Conservation (phyloP, 768 basidiomycete species). For the Chalciporus chontae region DNA sequence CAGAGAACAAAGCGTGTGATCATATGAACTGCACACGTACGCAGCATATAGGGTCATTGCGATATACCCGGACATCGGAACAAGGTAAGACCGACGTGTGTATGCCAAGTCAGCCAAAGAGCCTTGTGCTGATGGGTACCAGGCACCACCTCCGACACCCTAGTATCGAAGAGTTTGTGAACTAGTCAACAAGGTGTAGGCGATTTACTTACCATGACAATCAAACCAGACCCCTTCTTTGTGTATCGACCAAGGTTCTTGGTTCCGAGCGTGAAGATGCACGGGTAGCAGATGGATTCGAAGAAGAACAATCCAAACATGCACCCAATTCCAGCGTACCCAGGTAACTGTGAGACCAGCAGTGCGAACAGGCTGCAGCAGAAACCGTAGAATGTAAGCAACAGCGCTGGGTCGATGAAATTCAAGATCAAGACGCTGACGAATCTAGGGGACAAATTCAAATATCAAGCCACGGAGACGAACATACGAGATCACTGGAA, state of each 20-base stretch:
- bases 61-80: conserved; percentile 56
- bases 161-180: conserved; percentile 12
- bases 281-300: conserved; percentile 73
- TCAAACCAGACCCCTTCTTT: conserved; percentile 58
- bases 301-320: conserved; percentile 69
- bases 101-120: conserved; percentile 47
- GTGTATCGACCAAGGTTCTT: conserved; percentile 61
- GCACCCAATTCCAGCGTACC: conserved; percentile 54
- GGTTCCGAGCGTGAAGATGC: conserved; percentile 63
- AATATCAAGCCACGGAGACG: conserved; percentile 6
- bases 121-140: conserved; percentile 63
- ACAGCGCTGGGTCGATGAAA: conserved; percentile 60
- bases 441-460: conserved; percentile 42
- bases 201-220: conserved; percentile 49
- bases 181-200: background rate
- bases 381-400: conserved; percentile 52
- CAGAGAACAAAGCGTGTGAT: background rate
- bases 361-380: conserved; percentile 51
- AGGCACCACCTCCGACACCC: conserved; percentile 66
- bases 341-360: conserved; percentile 46
- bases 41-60: conserved; percentile 56
- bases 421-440: conserved; percentile 58
- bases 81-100: conserved; percentile 55
- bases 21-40: conserved; percentile 32
- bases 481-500: background rate